Evolutionary conservation across 2,329 filamentous ascomycete species (phyloP).

Genomic region (Neocatenulostroma microsporum): DNA sequence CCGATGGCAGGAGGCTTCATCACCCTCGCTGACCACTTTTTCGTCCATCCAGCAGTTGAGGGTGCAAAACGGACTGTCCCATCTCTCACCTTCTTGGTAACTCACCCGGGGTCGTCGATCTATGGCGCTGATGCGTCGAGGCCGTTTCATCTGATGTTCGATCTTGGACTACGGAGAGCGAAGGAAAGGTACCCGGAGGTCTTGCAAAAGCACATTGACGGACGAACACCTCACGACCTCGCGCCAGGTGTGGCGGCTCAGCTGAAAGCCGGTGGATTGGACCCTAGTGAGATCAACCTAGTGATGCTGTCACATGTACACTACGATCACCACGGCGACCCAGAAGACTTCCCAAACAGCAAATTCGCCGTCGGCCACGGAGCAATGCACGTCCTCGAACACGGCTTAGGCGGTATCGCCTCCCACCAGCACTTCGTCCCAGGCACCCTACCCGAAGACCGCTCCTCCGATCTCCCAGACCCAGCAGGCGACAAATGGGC

Average conservation of each 20-base stretch:
- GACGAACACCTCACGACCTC: slow-evolving; percentile 39
- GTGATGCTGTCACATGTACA: slow-evolving; percentile 48
- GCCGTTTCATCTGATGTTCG: slow-evolving; percentile 42
- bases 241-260: slow-evolving; percentile 40
- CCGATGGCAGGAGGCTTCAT: slow-evolving; percentile 27
- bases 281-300: slow-evolving; percentile 31
- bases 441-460: slow-evolving; percentile 35
- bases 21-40: slow-evolving; percentile 23
- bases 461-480: slow-evolving; percentile 38
- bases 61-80: slow-evolving; percentile 43
- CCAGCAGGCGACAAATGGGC: slow-evolving; percentile 32
- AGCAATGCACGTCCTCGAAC: slow-evolving; percentile 35
- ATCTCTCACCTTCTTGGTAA: slow-evolving; percentile 47
- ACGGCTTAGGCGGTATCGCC: slow-evolving; percentile 22
- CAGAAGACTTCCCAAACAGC: slow-evolving; percentile 43
- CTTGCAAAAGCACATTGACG: slow-evolving; percentile 40
- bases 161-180: slow-evolving; percentile 46
- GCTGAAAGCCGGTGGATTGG: slow-evolving; percentile 28
- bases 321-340: slow-evolving; percentile 53
- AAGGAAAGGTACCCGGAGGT: slow-evolving; percentile 36
- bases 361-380: slow-evolving; percentile 47
- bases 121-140: slow-evolving; percentile 13
- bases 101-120: slow-evolving; percentile 32
- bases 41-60: slow-evolving; percentile 31
- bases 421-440: slow-evolving; percentile 38